A percentile compares a stretch with the other conserved stretches of the same genome.
These are phyloP conservation scores for Dorcoceras hygrometricum DNA, from an alignment of 257 asterid genomes.

Conservation along the genomic window DNA sequence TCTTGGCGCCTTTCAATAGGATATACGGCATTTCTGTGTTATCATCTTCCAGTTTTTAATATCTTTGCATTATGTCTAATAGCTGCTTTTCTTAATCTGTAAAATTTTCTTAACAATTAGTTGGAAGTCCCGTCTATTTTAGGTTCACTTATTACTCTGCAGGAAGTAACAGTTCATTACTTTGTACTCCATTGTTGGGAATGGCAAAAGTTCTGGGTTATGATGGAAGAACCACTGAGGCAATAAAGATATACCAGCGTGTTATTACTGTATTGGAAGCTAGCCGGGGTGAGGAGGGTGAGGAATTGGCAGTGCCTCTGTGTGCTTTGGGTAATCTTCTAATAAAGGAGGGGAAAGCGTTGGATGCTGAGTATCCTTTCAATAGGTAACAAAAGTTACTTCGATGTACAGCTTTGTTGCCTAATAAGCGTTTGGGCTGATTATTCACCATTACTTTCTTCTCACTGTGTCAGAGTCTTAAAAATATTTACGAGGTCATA, in stretches of 20 bases:
- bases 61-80: not conserved
- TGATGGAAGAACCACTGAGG: conserved; percentile 55
- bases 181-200: conserved; percentile 74
- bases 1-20: conserved; percentile 2
- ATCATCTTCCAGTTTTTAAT: not conserved
- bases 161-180: conserved; percentile 59
- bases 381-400: conserved; percentile 44
- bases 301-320: conserved; percentile 66
- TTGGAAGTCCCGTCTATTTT: conserved; percentile 18
- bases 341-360: conserved; percentile 54
- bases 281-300: conserved; percentile 43
- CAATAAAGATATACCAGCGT: conserved; percentile 53
- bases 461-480: conserved; percentile 50
- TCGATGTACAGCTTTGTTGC: conserved; percentile 13
- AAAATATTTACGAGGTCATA: conserved; percentile 47
- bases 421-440: conserved; percentile 1
- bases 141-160: conserved; percentile 17
- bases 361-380: conserved; percentile 71
- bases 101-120: conserved; percentile 5
- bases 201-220: conserved; percentile 58
- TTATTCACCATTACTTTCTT: conserved; percentile 21
- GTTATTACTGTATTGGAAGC: conserved; percentile 56
- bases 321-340: conserved; percentile 70
- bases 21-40: conserved; percentile 3
- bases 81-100: conserved; percentile 10